phyloP scores from a whole-genome alignment of 1,139 yeast genomes.

The Lodderomyces pseudojiufengensis region DNA sequence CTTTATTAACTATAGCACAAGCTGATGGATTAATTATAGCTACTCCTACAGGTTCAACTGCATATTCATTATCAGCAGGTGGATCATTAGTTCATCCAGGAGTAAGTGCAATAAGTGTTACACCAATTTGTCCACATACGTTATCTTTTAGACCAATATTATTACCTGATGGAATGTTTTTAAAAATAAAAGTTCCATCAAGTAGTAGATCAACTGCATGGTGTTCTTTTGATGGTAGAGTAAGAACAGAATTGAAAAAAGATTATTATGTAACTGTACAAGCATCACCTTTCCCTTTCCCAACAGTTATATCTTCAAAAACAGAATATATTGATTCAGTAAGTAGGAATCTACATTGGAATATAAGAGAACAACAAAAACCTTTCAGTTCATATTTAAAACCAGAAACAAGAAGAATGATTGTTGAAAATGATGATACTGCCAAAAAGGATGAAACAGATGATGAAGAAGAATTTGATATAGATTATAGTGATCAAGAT shows the following conservation, averaged over 20 bases:
- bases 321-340: constrained; percentile 83
- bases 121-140: constrained; percentile 92
- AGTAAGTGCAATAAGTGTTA: constrained; percentile 81
- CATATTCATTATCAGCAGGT: constrained; percentile 86
- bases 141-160: constrained; percentile 83
- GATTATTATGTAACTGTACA: constrained; percentile 77
- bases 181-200: constrained; percentile 70
- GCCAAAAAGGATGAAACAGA: constrained; percentile 10
- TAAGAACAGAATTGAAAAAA: constrained; percentile 61
- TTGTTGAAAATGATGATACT: constrained; percentile 9
- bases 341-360: constrained; percentile 82
- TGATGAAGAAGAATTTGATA: constrained; percentile 27
- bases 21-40: constrained; percentile 89
- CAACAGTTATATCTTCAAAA: constrained; percentile 71
- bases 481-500: constrained; percentile 25
- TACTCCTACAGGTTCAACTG: constrained; percentile 91
- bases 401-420: constrained; percentile 11
- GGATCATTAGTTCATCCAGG: constrained; percentile 89
- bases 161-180: constrained; percentile 79
- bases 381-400: constrained; percentile 43
- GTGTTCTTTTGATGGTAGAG: constrained; percentile 89
- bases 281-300: constrained; percentile 82
- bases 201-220: constrained; percentile 76
- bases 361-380: constrained; percentile 75
- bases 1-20: constrained; percentile 77